Evolutionary conservation across 1,284 basidiomycete genomes (phyloP).

Genomic region (Tremellales sp.): DNA sequence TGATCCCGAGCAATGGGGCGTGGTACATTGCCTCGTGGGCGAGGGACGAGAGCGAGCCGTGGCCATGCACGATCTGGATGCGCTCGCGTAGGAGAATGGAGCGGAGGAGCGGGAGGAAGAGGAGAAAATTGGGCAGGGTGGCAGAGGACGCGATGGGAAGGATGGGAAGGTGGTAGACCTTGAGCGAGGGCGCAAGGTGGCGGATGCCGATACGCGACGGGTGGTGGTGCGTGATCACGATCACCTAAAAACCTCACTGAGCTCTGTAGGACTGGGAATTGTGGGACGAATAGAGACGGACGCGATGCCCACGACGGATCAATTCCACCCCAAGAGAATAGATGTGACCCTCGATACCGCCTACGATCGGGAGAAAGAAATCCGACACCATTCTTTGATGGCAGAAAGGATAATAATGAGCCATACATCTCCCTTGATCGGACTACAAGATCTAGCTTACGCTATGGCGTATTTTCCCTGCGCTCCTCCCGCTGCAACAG

Average conservation of each 20-base stretch:
- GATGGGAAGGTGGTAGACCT: conserved; percentile 93
- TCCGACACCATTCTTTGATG: conserved; percentile 74
- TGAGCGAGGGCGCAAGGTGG: conserved; percentile 72
- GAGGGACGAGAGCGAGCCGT: conserved; percentile 82
- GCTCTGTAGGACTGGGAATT: conserved; percentile 1
- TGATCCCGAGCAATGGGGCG: conserved; percentile 67
- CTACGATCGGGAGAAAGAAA: conserved; percentile 92
- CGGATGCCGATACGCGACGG: conserved; percentile 82
- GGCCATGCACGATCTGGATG: conserved; percentile 85
- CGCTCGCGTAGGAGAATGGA: conserved; percentile 83
- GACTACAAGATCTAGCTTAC: conserved; percentile 10
- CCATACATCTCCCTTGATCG: conserved; percentile 24
- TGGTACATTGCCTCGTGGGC: conserved; percentile 92
- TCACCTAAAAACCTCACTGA: conserved; percentile 58
- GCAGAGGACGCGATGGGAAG: conserved; percentile 82
- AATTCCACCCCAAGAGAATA: conserved; percentile 87
- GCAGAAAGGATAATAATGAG: conserved; percentile 18
- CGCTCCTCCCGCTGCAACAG: not conserved
- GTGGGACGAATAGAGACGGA: conserved; percentile 35
- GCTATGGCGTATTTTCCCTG: conserved; percentile 15
- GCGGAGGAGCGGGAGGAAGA: conserved; percentile 84
- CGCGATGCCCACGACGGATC: conserved; percentile 79
- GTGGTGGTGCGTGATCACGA: conserved; percentile 91
- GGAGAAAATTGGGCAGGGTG: conserved; percentile 90
- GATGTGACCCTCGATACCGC: conserved; percentile 96